Evolutionary conservation across 352 stramenopile genomes (phyloP).

Genomic region (Nothophytophthora sp.): DNA sequence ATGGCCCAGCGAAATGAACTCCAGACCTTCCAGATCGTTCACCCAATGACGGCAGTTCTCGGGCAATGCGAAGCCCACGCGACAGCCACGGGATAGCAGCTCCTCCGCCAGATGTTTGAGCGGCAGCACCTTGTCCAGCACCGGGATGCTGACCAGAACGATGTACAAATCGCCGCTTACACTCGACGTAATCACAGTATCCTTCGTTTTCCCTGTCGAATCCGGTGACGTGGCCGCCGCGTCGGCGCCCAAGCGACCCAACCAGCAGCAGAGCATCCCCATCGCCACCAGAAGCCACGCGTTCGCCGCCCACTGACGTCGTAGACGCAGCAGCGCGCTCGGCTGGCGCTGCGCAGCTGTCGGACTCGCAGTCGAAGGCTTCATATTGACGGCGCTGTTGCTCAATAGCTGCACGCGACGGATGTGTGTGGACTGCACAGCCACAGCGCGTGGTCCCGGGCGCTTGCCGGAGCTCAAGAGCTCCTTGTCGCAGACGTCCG

Average conservation of each 20-base stretch:
- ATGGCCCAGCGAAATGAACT: slow-evolving; percentile 80
- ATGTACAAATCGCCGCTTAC: slow-evolving; percentile 56
- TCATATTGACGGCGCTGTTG: neutral
- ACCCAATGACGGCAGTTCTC: slow-evolving; percentile 84
- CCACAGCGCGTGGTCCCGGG: slow-evolving; percentile 44
- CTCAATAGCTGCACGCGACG: slow-evolving; percentile 33
- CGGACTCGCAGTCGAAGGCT: too few relatives aligned
- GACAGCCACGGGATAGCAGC: slow-evolving; percentile 69
- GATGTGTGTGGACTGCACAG: slow-evolving; percentile 52
- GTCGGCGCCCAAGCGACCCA: slow-evolving; percentile 8
- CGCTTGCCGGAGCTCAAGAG: slow-evolving; percentile 9
- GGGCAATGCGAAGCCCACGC: slow-evolving; percentile 77
- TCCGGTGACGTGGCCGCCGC: slow-evolving; percentile 7
- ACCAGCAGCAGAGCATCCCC: slow-evolving; percentile 24
- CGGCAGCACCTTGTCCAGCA: slow-evolving; percentile 80
- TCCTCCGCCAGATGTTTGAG: slow-evolving; percentile 80
- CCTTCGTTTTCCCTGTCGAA: slow-evolving; percentile 9
- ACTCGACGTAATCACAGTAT: neutral
- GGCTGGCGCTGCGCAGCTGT: neutral
- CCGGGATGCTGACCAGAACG: slow-evolving; percentile 83
- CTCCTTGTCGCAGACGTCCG: too few relatives aligned
- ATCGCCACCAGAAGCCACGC: slow-evolving; percentile 34
- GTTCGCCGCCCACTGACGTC: slow-evolving; percentile 34
- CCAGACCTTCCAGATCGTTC: slow-evolving; percentile 65
- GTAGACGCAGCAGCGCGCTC: slow-evolving; percentile 13